Percentiles rank a stretch among this genome's conserved stretches.
phyloP scores from a whole-genome alignment of 495 filamentous ascomycete species.

The Hypoxylon trugodes region DNA sequence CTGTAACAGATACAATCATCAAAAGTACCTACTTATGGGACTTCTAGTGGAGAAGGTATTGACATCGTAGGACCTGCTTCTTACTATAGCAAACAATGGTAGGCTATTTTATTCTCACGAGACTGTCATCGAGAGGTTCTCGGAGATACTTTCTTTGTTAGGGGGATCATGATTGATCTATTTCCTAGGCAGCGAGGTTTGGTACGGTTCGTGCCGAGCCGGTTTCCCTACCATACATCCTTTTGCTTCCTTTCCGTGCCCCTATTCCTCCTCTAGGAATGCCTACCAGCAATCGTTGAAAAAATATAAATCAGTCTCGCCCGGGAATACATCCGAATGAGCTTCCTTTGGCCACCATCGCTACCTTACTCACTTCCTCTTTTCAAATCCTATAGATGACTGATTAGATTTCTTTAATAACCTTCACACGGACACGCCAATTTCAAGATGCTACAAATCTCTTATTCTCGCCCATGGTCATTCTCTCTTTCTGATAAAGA shows the following conservation, averaged over 20 bases:
- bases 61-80: conserved; percentile 13
- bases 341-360: background rate
- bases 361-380: background rate
- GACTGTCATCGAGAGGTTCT: conserved; percentile 6
- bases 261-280: conserved; percentile 29
- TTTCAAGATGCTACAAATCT: conserved; percentile 8
- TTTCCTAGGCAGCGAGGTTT: no score
- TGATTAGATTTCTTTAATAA: background rate
- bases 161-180: conserved; percentile 28
- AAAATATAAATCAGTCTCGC: conserved; percentile 31
- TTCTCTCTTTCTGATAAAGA: no score
- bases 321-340: conserved; percentile 3
- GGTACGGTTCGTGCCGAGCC: conserved; percentile 35
- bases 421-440: background rate
- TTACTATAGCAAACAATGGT: conserved; percentile 25
- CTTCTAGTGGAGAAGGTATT: conserved; percentile 4
- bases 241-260: conserved; percentile 39
- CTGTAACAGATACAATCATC: conserved; percentile 28
- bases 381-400: background rate
- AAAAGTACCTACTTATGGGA: conserved; percentile 6
- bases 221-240: conserved; percentile 26
- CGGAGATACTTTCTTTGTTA: conserved; percentile 6
- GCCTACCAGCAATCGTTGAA: background rate
- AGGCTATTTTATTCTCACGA: conserved; percentile 12
- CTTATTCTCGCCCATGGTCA: no score